Base-by-base conservation (phyloP, 2,329 filamentous ascomycete genomes). In the Passalora sequoiae region DNA sequence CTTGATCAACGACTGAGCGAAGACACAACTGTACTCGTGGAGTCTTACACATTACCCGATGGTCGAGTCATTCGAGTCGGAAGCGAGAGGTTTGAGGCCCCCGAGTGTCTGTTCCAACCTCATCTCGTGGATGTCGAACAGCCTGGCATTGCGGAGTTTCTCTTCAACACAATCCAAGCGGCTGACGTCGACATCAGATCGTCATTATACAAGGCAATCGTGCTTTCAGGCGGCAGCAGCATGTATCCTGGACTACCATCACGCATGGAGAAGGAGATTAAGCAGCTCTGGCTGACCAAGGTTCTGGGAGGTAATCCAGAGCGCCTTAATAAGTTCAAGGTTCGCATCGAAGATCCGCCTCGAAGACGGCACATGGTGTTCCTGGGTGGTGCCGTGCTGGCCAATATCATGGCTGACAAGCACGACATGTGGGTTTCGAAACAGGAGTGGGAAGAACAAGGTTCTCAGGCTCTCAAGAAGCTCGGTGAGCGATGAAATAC, bases 341-440 rank as follows among this genome's bases (percentile, higher is more conserved):
- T 98, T 55, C 81, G 92, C 67, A 97, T 98, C 74, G 92, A 98
- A 68, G 92, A 98, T 67, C 92, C 92, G 39, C 92, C 92, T 24
- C 80, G 92, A 70, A 80, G 92, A 72, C 79, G 91, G 69, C 92
- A 98, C 74, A 97, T 98, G 89, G 92, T 98, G n/a, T 97, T 98
- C 77, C 71, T 98, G 43, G 92, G 92, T 46, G 92, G 92, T 58
- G 92, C 92, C 19, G 92, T 98, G 51, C 74, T 98, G 60, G 92
- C 92, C 58, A 97, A 97, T 66, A 94, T 98, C 68, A 97, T 98
- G 85, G 89, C 92, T 33, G 89, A 97, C 71, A 97, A 96, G 73
- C 88, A 96, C 67, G 86, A 84, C 66, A 97, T 97, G 92, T 98
- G 92, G 92, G 89, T 98, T 62, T 86, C 84, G 57, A 95, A 95